Evolutionary conservation across 495 filamentous ascomycete genomes (phyloP).

Genomic region (Poronia punctata): DNA sequence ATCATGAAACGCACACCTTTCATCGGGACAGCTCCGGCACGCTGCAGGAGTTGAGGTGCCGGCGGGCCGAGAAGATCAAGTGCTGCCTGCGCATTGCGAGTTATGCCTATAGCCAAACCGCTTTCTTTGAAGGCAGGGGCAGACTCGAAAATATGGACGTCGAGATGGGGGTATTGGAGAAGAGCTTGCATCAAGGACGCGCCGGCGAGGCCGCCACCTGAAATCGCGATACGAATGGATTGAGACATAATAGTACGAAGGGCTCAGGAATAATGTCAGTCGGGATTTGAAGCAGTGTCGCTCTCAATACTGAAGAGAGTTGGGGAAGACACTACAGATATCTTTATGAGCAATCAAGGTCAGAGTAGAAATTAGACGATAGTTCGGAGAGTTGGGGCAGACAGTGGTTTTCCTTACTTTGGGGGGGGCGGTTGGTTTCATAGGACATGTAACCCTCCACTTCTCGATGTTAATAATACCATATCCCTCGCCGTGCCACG

Average conservation of each 20-base stretch:
- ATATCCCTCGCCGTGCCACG: no score
- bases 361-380: no score
- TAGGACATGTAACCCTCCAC: no score
- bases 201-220: conserved; percentile 18
- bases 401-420: no score
- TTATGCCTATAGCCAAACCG: conserved; percentile 7
- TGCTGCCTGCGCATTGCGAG: conserved; percentile 3
- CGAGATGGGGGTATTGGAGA: conserved; percentile 14
- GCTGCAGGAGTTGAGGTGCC: not conserved
- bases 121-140: conserved; percentile 17
- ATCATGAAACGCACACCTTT: conserved; percentile 14
- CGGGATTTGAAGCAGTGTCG: no score
- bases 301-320: no score
- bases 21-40: conserved; percentile 15
- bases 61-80: conserved; percentile 7
- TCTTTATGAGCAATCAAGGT: no score
- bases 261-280: no score
- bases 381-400: no score
- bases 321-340: no score
- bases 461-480: no score
- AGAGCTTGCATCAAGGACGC: conserved; percentile 14
- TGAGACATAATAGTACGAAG: not conserved
- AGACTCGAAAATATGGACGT: conserved; percentile 23
- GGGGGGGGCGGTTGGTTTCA: no score
- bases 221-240: conserved; percentile 13